Conservation (phyloP, 73 alveolate genomes). For the Tetrahymena malaccensis region DNA sequence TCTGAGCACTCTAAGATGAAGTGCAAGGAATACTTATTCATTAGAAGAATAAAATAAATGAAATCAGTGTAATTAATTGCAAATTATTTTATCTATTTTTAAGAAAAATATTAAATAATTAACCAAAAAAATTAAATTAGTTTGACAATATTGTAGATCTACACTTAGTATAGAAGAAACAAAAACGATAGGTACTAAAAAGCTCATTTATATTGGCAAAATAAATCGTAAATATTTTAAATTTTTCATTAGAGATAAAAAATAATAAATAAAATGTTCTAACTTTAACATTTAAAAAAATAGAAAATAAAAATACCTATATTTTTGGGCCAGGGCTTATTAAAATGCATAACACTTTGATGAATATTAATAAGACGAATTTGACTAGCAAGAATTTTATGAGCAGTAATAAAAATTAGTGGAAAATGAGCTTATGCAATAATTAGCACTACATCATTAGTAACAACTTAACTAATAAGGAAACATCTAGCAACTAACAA, state of each 20-base stretch:
- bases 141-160: background rate
- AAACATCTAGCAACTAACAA: background rate
- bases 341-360: background rate
- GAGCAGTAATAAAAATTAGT: background rate
- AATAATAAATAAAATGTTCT: too few relatives aligned
- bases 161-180: background rate
- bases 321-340: background rate
- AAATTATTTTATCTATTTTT: background rate
- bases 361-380: background rate
- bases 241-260: too few relatives aligned
- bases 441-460: background rate
- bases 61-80: background rate
- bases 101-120: background rate
- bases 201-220: background rate
- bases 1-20: background rate
- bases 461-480: background rate
- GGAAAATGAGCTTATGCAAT: background rate
- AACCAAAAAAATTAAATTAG: background rate
- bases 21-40: background rate
- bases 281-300: background rate
- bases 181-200: background rate
- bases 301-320: background rate
- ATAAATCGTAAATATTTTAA: background rate
- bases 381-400: background rate
- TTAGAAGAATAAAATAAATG: background rate